Conservation (phyloP, 805 yeast species). For the Wickerhamomyces silvicola region DNA sequence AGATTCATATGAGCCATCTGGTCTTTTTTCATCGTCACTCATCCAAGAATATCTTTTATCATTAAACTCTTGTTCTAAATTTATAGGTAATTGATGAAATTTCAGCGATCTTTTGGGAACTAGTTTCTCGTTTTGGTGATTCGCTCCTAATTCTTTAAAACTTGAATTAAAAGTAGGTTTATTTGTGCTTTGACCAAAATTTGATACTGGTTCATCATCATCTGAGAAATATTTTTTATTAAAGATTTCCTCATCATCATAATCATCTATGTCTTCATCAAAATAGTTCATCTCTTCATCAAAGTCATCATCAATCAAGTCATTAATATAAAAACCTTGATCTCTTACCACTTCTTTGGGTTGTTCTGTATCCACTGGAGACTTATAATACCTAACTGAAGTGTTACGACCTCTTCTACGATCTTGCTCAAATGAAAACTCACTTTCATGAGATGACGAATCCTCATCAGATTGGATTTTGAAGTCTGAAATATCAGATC, state of each 20-base stretch:
- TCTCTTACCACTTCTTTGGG: conserved; percentile 18
- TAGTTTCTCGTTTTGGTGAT: neutral
- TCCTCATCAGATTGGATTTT: conserved; percentile 17
- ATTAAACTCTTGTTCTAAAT: conserved; percentile 30
- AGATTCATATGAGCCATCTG: conserved; percentile 29
- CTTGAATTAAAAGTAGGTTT: neutral
- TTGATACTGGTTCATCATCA: conserved; percentile 14
- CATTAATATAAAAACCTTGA: conserved; percentile 32
- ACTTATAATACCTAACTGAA: conserved; percentile 47
- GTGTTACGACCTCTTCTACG: conserved; percentile 43
- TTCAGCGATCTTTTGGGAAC: conserved; percentile 24
- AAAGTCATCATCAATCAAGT: conserved; percentile 33
- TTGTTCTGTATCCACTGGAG: conserved; percentile 14
- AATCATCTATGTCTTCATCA: conserved; percentile 29
- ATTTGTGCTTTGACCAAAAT: neutral
- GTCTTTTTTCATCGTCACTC: conserved; percentile 26
- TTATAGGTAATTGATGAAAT: conserved; percentile 31
- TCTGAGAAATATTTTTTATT: conserved; percentile 21
- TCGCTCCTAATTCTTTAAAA: neutral
- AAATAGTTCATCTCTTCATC: conserved; percentile 35
- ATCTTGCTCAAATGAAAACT: conserved; percentile 47
- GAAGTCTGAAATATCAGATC: conserved; percentile 8
- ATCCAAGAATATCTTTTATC: conserved; percentile 20
- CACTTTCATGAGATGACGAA: conserved; percentile 21
- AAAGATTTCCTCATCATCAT: conserved; percentile 28